A percentile compares a stretch with the other conserved stretches of the same genome.
Conservation (phyloP, 441 rosid genomes). For the Kokia cookei region DNA sequence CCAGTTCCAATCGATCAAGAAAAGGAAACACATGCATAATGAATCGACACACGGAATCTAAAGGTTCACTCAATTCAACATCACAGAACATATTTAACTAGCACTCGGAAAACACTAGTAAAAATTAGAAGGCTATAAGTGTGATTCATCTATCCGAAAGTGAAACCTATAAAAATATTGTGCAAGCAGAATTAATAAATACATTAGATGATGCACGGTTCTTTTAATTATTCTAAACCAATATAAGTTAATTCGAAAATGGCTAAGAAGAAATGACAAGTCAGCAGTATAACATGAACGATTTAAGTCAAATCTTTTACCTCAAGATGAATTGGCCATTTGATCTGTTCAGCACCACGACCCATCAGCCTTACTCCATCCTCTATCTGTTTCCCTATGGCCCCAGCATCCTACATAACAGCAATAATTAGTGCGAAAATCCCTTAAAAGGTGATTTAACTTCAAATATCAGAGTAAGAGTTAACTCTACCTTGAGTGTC, state of each 20-base stretch:
- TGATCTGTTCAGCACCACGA: slow-evolving; percentile 77
- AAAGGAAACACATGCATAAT: background rate
- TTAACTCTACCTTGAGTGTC: slow-evolving; percentile 69
- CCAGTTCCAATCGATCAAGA: background rate
- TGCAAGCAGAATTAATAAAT: background rate
- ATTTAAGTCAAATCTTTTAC: slow-evolving; percentile 25
- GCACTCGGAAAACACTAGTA: background rate
- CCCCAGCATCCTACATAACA: slow-evolving; percentile 58
- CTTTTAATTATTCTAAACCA: background rate
- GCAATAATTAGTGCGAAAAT: background rate
- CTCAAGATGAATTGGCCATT: slow-evolving; percentile 96
- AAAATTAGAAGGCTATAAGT: background rate
- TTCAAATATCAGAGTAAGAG: background rate
- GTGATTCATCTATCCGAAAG: background rate
- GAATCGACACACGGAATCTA: background rate
- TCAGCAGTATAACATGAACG: background rate
- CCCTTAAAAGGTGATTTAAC: background rate
- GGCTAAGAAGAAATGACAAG: background rate
- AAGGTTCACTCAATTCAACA: background rate
- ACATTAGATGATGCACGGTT: background rate
- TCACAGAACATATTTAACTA: background rate
- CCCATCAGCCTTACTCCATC: slow-evolving; percentile 98
- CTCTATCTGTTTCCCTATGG: slow-evolving; percentile 82
- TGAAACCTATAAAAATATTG: background rate
- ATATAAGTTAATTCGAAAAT: background rate